Percentiles rank a stretch among this genome's conserved stretches.
Evolutionary conservation across 768 basidiomycete genomes (phyloP).

Genomic region (Stropharia rugosoannulata): DNA sequence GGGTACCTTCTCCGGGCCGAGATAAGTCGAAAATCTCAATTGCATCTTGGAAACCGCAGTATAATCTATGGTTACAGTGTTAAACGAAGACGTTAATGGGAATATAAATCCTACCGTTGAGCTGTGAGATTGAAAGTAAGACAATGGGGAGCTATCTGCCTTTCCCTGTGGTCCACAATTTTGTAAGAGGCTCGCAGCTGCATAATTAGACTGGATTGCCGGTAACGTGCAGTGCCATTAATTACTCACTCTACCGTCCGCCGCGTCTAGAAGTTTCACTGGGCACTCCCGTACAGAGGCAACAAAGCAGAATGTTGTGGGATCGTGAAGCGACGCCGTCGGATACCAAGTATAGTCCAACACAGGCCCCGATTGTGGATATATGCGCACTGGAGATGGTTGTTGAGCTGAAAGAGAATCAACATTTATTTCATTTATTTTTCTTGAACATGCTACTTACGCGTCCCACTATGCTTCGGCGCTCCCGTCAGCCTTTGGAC

Average conservation of each 20-base stretch:
- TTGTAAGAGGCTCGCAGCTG: slow-evolving; percentile 90
- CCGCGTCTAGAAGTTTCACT: slow-evolving; percentile 80
- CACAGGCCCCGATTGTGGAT: slow-evolving; percentile 66
- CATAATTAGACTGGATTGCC: neutral
- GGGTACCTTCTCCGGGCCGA: slow-evolving; percentile 69
- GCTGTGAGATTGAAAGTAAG: slow-evolving; percentile 74
- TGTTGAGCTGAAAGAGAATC: neutral
- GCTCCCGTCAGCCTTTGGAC: neutral
- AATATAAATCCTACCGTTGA: slow-evolving; percentile 50
- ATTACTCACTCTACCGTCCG: slow-evolving; percentile 63
- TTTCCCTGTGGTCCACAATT: slow-evolving; percentile 93
- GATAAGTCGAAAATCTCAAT: slow-evolving; percentile 84
- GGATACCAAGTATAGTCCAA: slow-evolving; percentile 89
- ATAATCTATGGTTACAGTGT: slow-evolving; percentile 50
- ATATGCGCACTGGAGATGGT: slow-evolving; percentile 18
- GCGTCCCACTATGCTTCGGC: neutral
- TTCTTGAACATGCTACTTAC: neutral
- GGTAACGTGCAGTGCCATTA: neutral
- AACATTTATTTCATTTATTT: neutral
- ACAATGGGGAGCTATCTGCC: slow-evolving; percentile 83
- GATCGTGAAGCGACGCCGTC: slow-evolving; percentile 54
- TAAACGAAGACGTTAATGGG: neutral
- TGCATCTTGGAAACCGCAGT: slow-evolving; percentile 84
- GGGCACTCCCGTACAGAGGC: slow-evolving; percentile 84
- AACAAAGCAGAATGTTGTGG: slow-evolving; percentile 78